Percentiles rank a stretch among this genome's conserved stretches.
These are phyloP conservation scores for Malus hybrid DNA, from an alignment of 331 rosid genomes.

Conservation along the genomic window DNA sequence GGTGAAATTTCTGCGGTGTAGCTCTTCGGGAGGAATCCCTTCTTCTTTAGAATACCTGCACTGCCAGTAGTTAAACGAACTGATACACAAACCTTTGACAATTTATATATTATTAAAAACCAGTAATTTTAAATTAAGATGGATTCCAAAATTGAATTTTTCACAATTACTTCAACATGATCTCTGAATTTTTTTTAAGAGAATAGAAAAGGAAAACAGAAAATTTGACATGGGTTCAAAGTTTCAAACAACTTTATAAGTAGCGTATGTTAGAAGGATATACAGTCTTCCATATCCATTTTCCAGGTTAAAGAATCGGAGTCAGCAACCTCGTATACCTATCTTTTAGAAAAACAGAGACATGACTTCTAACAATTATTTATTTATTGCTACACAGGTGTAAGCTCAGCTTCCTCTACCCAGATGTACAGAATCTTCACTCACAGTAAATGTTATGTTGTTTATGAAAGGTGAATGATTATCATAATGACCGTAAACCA, in stretches of 20 bases:
- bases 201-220: background rate
- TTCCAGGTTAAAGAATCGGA: background rate
- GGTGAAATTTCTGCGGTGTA: conserved; percentile 58
- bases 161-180: background rate
- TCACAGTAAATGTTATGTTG: background rate
- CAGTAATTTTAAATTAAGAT: background rate
- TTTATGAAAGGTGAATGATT: background rate
- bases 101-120: too few relatives aligned
- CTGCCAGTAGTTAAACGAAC: background rate
- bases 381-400: background rate
- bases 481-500: background rate
- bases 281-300: background rate
- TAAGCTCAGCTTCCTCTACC: background rate
- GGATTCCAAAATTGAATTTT: too few relatives aligned
- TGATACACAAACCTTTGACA: background rate
- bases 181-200: background rate
- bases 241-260: background rate
- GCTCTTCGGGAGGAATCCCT: conserved; percentile 44
- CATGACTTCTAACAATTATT: background rate
- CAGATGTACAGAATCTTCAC: background rate
- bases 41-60: conserved; percentile 96
- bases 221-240: background rate
- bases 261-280: background rate
- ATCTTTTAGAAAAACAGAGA: background rate
- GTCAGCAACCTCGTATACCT: background rate